Base-by-base conservation (phyloP, 2,329 filamentous ascomycete species). In the Paracorniculantispora psalliotae region DNA sequence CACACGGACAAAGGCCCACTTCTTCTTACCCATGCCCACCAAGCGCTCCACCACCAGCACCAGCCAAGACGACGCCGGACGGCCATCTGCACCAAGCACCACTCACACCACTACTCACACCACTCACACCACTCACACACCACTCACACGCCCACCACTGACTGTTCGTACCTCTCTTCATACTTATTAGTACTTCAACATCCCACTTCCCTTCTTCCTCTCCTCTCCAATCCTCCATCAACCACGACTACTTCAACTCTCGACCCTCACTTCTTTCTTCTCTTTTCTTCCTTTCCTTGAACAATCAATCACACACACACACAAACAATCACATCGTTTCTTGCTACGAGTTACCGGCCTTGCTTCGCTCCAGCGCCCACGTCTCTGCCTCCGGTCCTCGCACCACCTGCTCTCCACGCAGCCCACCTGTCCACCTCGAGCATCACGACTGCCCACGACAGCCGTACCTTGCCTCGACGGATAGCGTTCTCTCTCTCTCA, bases 171-270 rank as follows among this genome's bases (percentile, higher is more conserved):
- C 41, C 21, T 26, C 50, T 25, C 13, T 21, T 41, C 46, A 39
- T 37, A 21, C 28, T 55, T 46, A 53, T 55, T 46, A 53, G 35
- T 54, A 59, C 43, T 49, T 54, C 23, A 43, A 54, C 57, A 54
- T 41, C 50, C 57, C 57, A 30, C 57, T 43, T 39, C 57, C 57
- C 57, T 59, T 44, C 28, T 54, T 59, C 41, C n/a, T 19, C 23
- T 30, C 26, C 17, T 55, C 33, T 44, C 19, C 19, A 28, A 57
- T 30, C 39, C 35, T 43, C 15, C 44, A n/a, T 39, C 57, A 54
- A 49, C 50, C 30, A 28, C 37, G 7, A 25, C 30, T 53, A 53
- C 17, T 41, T 54, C 19, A 33, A 12, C 12, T 8, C 30, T 49
- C 23, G 41, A 30, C 35, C 15, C 47, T 23, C 25, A 23, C 35